Evolutionary conservation across 2,329 filamentous ascomycete species (phyloP), one percentile per base, ranked within the genome.

Genomic region (Emmonsia crescens): DNA sequence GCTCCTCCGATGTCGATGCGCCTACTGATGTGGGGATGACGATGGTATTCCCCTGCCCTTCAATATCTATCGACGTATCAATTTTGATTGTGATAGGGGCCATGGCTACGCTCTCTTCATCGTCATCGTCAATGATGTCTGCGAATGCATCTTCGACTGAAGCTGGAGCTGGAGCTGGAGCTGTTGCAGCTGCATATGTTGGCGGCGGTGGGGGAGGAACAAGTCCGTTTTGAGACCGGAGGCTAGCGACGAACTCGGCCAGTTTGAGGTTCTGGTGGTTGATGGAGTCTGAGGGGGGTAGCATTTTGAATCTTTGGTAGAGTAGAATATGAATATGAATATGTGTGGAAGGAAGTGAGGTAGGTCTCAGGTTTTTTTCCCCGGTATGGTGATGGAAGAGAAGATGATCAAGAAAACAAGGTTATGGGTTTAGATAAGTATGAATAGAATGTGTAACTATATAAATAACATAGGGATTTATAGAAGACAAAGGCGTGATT

Each of bases 61-160:
- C 62, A 19, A 76, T 65, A 33, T 62, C 67, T 62, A 75, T 73
- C 5, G 73, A 75, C 9, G 68, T 67, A 60, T 76, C 72, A 52
- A 76, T 70, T 44, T 69, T 68, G 60, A 76, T 73, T 12, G 64
- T 68, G 44, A 75, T 68, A 8, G 67, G 65, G 16, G 57, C 33
- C n/a, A 64, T 51, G 36, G 59, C 42, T 31, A 21, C 3, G 19
- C 63, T 60, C 1, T 70, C 66, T 19, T 66, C 64, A n/a, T 67
- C 65, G 3, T 67, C 61, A 8, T 65, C 61, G 3, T 66, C 64
- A 38, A 62, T 14, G 8, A 59, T 52, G 8, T 38, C 49, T 5
- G 52, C 36, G 29, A 59, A 9, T 14, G 21, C 21, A n/a, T 49
- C 48, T 6, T 56, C 54, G 31, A 40, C 12, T 38, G 33, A 6